Percentiles rank a stretch among this genome's conserved stretches.
Conservation (phyloP, 2,329 filamentous ascomycete species). For the Aspergillus brunneoviolaceus region DNA sequence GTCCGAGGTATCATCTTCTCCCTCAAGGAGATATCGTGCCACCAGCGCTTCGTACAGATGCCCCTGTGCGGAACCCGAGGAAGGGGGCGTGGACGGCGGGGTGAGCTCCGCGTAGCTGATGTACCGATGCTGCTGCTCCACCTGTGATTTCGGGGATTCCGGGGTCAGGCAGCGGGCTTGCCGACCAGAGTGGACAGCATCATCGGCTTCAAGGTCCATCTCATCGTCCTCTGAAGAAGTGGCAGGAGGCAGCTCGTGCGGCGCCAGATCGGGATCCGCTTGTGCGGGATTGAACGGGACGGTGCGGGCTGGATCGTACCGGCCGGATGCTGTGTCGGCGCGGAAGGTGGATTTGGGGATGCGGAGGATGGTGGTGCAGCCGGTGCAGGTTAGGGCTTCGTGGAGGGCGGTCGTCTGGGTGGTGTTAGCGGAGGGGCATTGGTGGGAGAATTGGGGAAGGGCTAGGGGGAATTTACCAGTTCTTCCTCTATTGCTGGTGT, state of each 20-base stretch:
- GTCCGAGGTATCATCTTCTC: background rate
- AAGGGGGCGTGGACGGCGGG: background rate
- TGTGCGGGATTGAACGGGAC: conserved; percentile 20
- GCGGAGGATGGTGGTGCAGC: conserved; percentile 19
- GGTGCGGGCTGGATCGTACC: conserved; percentile 19
- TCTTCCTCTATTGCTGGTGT: background rate
- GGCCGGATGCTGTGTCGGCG: conserved; percentile 16
- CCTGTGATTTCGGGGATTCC: background rate
- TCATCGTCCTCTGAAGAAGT: background rate
- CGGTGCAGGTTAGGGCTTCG: conserved; percentile 28
- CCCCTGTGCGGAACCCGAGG: background rate
- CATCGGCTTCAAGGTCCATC: background rate
- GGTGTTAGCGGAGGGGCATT: background rate
- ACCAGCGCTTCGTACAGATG: conserved; percentile 10
- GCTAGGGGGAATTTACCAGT: background rate
- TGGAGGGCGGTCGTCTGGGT: conserved; percentile 18
- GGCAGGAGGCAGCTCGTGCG: background rate
- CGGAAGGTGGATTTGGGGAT: conserved; percentile 18
- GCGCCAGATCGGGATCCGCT: background rate
- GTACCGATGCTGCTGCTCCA: background rate
- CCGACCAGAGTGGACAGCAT: background rate
- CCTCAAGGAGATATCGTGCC: background rate
- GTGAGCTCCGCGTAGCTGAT: conserved; percentile 14
- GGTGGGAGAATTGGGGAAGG: background rate
- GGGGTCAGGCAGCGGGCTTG: background rate